phyloP scores from a whole-genome alignment of 345 rosid species.

The Iberis pinnata region DNA sequence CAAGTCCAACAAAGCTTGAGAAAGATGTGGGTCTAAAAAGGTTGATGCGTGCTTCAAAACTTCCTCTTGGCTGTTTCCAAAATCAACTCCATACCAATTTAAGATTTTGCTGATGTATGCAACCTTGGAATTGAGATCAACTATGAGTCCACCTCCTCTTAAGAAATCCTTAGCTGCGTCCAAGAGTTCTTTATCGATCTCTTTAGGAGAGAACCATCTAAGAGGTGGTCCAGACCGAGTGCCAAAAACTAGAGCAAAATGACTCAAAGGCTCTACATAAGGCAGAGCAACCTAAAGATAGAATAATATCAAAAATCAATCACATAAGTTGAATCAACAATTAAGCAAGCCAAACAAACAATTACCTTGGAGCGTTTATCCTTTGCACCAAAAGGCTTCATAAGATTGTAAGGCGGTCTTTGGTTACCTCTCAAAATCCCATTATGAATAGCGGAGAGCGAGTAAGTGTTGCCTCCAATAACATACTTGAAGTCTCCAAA shows the following conservation, averaged over 20 bases:
- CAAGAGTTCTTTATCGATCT: slow-evolving; percentile 70
- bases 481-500: slow-evolving; percentile 77
- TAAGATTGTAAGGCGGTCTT: slow-evolving; percentile 68
- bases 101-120: slow-evolving; percentile 58
- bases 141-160: slow-evolving; percentile 58
- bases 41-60: slow-evolving; percentile 68
- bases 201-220: slow-evolving; percentile 61
- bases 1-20: slow-evolving; percentile 58
- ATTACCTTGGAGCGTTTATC: slow-evolving; percentile 66
- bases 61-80: slow-evolving; percentile 66
- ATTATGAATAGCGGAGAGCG: slow-evolving; percentile 78
- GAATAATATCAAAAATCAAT: not conserved
- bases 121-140: slow-evolving; percentile 47
- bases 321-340: not conserved
- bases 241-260: slow-evolving; percentile 76
- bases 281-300: slow-evolving; percentile 56
- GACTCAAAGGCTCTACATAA: slow-evolving; percentile 57
- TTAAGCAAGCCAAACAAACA: no score
- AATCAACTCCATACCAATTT: slow-evolving; percentile 67
- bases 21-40: slow-evolving; percentile 53
- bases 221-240: slow-evolving; percentile 80
- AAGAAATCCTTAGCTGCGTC: slow-evolving; percentile 65
- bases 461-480: slow-evolving; percentile 61
- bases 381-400: slow-evolving; percentile 65
- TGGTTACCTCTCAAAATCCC: slow-evolving; percentile 78